Evolutionary conservation across 768 basidiomycete species (phyloP).

Genomic region (Hebeloma cylindrosporum): DNA sequence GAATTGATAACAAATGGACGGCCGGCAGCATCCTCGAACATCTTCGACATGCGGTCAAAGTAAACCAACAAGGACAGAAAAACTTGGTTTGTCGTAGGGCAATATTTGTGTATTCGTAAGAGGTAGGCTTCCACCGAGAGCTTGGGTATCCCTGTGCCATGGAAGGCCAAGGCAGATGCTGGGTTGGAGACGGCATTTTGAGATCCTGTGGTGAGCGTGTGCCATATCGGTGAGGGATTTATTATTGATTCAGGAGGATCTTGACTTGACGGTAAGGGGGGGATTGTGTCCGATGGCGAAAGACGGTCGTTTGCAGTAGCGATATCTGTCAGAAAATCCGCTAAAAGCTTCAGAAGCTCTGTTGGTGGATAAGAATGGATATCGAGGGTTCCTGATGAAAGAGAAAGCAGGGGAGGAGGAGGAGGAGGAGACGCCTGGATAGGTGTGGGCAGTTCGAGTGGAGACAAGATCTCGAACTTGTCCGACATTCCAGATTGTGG

Average conservation of each 20-base stretch:
- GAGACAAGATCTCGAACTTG: no score
- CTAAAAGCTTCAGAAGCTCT: slow-evolving; percentile 83
- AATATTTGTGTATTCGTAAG: slow-evolving; percentile 94
- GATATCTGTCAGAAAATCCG: slow-evolving; percentile 86
- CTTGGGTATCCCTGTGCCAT: slow-evolving; percentile 93
- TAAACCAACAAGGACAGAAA: slow-evolving; percentile 94
- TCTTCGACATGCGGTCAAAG: slow-evolving; percentile 91
- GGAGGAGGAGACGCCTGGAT: no score
- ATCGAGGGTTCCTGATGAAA: no score
- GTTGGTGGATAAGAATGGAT: slow-evolving; percentile 79
- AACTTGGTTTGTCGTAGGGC: slow-evolving; percentile 97
- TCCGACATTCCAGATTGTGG: no score
- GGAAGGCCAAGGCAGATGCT: slow-evolving; percentile 86
- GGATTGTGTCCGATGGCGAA: slow-evolving; percentile 29
- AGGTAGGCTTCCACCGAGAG: slow-evolving; percentile 95
- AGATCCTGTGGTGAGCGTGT: slow-evolving; percentile 75
- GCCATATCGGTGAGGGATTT: slow-evolving; percentile 53
- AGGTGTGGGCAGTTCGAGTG: no score
- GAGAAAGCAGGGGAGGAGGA: no score
- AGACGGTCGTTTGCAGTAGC: slow-evolving; percentile 88
- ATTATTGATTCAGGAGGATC: slow-evolving; percentile 29
- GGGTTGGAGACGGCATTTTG: slow-evolving; percentile 70
- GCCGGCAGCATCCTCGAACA: slow-evolving; percentile 52
- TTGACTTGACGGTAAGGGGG: slow-evolving; percentile 18
- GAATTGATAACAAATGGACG: slow-evolving; percentile 89